Conservation (phyloP, 2,329 filamentous ascomycete species). For the Pestalotiopsis sp. region DNA sequence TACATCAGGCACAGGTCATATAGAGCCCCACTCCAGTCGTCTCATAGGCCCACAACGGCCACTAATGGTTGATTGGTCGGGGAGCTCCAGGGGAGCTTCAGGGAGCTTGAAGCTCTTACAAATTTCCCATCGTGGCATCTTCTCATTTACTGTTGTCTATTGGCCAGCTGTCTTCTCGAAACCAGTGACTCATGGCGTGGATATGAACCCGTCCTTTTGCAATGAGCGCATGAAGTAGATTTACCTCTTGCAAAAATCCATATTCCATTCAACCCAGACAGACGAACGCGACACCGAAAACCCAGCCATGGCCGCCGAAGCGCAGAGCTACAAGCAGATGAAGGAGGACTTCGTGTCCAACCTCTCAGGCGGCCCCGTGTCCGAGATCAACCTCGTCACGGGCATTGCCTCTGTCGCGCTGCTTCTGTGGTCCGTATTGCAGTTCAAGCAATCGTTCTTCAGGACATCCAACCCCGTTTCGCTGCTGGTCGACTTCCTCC, state of each 20-base stretch:
- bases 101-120: background rate
- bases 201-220: background rate
- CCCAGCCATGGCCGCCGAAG: conserved; percentile 29
- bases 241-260: background rate
- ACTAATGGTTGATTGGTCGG: background rate
- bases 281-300: conserved; percentile 7
- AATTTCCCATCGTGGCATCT: conserved; percentile 6
- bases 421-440: conserved; percentile 85
- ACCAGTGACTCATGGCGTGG: background rate
- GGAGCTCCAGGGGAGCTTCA: background rate
- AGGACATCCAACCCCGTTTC: conserved; percentile 68
- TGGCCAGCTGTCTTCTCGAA: background rate
- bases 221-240: background rate
- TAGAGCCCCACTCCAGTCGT: background rate
- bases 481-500: conserved; percentile 77
- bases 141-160: background rate
- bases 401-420: conserved; percentile 83
- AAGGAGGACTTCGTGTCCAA: conserved; percentile 97
- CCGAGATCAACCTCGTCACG: conserved; percentile 85
- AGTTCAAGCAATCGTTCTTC: conserved; percentile 83
- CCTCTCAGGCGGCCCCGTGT: conserved; percentile 77
- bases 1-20: background rate
- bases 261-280: background rate
- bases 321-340: conserved; percentile 75
- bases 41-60: background rate